phyloP scores from a whole-genome alignment of 176 grass and related monocot genomes.

The Secale cereale region DNA sequence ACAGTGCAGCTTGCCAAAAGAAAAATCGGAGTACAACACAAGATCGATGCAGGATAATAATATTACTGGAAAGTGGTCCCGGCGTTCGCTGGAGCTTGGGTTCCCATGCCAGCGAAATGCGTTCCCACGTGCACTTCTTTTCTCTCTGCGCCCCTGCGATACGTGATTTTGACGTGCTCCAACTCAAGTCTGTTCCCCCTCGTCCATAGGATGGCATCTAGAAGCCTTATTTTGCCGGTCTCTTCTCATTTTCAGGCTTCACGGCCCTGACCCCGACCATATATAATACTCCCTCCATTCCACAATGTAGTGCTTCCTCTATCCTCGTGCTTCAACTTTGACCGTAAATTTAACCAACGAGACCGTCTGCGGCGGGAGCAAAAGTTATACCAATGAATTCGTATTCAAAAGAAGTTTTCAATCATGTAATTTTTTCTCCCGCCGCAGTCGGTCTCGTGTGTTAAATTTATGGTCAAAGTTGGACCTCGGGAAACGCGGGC shows the following conservation, averaged over 20 bases:
- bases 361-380: too few species aligned
- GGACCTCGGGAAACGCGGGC: too few species aligned
- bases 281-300: too few species aligned
- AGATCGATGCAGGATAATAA: neutral
- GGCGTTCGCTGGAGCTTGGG: neutral
- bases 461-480: too few species aligned
- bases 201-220: neutral
- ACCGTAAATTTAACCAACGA: too few species aligned
- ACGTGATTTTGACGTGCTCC: constrained; percentile 16
- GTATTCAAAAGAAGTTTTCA: too few species aligned
- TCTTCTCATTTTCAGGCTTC: neutral
- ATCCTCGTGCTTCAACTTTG: too few species aligned
- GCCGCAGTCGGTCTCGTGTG: too few species aligned
- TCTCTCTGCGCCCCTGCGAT: neutral
- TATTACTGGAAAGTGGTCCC: constrained; percentile 4
- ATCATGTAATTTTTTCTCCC: too few species aligned
- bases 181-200: neutral
- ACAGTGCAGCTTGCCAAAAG: neutral
- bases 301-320: too few species aligned
- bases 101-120: neutral
- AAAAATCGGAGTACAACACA: neutral
- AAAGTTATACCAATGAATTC: too few species aligned
- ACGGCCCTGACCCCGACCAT: neutral
- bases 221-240: neutral
- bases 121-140: constrained; percentile 27